phyloP scores from a whole-genome alignment of 208 protist species.

The Trypanosoma congolense region DNA sequence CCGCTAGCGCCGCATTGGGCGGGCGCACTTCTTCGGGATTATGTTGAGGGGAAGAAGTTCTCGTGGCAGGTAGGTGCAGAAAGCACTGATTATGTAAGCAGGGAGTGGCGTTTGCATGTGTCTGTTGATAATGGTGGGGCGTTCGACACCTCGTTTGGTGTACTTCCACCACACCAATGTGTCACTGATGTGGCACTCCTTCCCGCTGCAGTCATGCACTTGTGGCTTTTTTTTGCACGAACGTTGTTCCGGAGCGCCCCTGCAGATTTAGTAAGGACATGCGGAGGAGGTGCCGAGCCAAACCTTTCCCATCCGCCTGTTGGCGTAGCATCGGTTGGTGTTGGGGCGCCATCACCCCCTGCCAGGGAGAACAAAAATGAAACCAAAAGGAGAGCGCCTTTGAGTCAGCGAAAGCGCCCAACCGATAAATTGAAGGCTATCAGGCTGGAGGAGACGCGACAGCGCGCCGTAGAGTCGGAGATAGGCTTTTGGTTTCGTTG shows the following conservation, averaged over 20 bases:
- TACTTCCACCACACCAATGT: slow-evolving; percentile 7
- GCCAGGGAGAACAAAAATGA: neutral
- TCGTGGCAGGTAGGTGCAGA: neutral
- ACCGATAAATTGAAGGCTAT: neutral
- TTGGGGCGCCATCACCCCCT: neutral
- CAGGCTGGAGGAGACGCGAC: neutral
- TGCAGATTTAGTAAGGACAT: slow-evolving; percentile 20
- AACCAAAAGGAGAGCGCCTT: neutral
- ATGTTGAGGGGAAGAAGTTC: neutral
- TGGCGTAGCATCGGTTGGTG: neutral
- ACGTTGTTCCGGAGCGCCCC: slow-evolving; percentile 43
- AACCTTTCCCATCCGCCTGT: neutral
- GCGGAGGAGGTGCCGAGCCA: neutral
- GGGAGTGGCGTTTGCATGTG: slow-evolving; percentile 4
- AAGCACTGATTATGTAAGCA: neutral
- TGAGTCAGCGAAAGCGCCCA: neutral
- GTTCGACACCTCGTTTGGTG: neutral
- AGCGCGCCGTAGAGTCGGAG: neutral
- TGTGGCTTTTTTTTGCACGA: slow-evolving; percentile 52
- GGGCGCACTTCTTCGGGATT: neutral
- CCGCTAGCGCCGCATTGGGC: slow-evolving; percentile 16
- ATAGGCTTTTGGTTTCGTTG: neutral
- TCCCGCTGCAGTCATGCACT: slow-evolving; percentile 33
- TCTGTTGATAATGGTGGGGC: slow-evolving; percentile 1
- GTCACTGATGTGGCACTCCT: slow-evolving; percentile 31